A percentile compares a stretch with the other conserved stretches of the same genome.
Evolutionary conservation across 164 flowering plant genomes (phyloP).

Genomic region (Nymphaea colorata): DNA sequence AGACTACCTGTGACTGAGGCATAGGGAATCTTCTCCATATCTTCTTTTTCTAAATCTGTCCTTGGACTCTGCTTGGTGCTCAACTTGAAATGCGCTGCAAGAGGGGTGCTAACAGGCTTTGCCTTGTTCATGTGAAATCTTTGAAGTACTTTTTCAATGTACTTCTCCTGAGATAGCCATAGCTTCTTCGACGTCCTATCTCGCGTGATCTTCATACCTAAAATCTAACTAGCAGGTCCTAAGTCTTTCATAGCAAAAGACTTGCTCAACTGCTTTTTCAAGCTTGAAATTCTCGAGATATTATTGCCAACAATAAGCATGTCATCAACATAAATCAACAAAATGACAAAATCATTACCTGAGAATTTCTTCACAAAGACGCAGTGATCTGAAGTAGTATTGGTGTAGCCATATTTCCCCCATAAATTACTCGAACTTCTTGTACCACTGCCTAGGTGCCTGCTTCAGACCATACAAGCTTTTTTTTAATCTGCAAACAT

Average conservation of each 20-base stretch:
- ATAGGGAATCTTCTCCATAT: constrained; percentile 2
- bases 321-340: constrained; percentile 2
- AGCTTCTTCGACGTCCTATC: constrained; percentile 1
- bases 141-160: constrained; percentile 3
- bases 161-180: constrained; percentile 2
- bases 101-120: constrained; percentile 3
- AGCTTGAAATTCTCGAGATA: neutral
- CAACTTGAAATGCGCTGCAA: neutral
- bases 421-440: neutral
- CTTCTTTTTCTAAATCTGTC: neutral
- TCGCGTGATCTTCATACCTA: neutral
- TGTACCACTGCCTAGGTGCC: neutral
- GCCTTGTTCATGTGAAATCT: constrained; percentile 1
- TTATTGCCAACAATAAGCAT: constrained; percentile 1
- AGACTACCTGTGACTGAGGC: constrained; percentile 6
- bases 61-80: neutral
- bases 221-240: neutral
- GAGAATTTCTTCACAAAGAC: neutral
- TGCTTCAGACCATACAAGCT: neutral
- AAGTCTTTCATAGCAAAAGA: constrained; percentile 4
- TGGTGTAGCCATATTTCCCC: neutral
- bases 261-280: constrained; percentile 1
- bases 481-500: neutral
- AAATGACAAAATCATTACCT: neutral
- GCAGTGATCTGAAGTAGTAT: neutral